Conservation (phyloP, 345 rosid genomes). For the Citropsis articulata region DNA sequence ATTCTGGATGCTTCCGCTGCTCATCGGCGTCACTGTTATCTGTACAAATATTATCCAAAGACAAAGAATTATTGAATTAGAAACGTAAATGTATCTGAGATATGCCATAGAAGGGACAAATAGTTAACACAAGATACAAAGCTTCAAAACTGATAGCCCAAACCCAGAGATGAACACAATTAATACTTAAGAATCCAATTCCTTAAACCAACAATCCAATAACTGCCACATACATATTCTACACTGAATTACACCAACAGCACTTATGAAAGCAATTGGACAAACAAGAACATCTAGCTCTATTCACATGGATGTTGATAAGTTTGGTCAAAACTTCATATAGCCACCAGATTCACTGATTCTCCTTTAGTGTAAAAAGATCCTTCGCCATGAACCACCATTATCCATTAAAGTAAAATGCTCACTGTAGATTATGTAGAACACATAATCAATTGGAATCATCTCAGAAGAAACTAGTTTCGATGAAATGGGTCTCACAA, state of each 20-base stretch:
- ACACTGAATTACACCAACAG: not conserved
- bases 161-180: not conserved
- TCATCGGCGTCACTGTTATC: constrained; percentile 66
- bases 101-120: not conserved
- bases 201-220: not conserved
- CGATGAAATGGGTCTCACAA: not conserved
- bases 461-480: not conserved
- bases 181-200: not conserved
- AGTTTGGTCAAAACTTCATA: not conserved
- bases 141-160: not conserved
- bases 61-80: not conserved
- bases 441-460: not conserved
- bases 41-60: constrained; percentile 19
- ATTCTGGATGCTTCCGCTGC: constrained; percentile 58
- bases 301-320: not conserved
- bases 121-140: not conserved
- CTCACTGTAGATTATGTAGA: not conserved
- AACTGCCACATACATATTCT: not conserved
- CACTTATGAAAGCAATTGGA: not conserved
- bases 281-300: not conserved
- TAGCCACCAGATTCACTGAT: not conserved
- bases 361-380: not conserved
- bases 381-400: not conserved
- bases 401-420: not conserved
- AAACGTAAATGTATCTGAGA: not conserved